A percentile compares a stretch with the other conserved stretches of the same genome.
Conservation (phyloP, 768 basidiomycete species). For the Pulveroboletus ravenelii region DNA sequence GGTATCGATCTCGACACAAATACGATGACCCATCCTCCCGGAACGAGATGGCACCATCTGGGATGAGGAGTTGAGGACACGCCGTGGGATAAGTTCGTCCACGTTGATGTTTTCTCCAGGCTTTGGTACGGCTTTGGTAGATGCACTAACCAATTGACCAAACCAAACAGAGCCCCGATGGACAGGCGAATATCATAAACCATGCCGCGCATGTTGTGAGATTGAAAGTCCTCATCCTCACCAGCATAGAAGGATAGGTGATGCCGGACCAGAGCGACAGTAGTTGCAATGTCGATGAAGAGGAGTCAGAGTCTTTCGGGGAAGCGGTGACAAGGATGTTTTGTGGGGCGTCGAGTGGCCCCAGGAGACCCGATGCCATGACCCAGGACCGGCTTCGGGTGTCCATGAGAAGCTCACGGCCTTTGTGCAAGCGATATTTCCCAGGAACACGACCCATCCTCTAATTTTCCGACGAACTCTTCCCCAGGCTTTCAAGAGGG, state of each 20-base stretch:
- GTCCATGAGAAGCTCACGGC: constrained; percentile 22
- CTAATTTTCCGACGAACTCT: constrained; percentile 19
- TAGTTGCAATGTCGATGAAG: constrained; percentile 10
- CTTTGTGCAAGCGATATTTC: too few relatives aligned
- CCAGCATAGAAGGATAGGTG: constrained; percentile 36
- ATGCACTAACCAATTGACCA: constrained; percentile 39
- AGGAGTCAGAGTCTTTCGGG: not conserved
- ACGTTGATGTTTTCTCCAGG: not conserved
- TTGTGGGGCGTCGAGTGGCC: constrained; percentile 4
- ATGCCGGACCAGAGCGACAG: constrained; percentile 35
- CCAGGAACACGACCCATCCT: constrained; percentile 6
- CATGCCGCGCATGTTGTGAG: constrained; percentile 36
- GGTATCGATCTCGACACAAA: too few relatives aligned
- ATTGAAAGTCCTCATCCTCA: constrained; percentile 31
- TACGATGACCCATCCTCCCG: constrained; percentile 4
- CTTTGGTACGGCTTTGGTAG: constrained; percentile 25
- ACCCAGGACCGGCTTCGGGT: constrained; percentile 20
- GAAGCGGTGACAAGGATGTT: constrained; percentile 17
- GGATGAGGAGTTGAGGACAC: constrained; percentile 39
- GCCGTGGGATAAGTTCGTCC: not conserved
- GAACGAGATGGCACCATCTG: constrained; percentile 25
- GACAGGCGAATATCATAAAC: constrained; percentile 37
- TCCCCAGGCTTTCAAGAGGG: too few relatives aligned
- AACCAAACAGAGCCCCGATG: constrained; percentile 39
- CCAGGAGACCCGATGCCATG: constrained; percentile 16